Evolutionary conservation across 805 yeast species (phyloP), one percentile per base, ranked within the genome.

Genomic region (Saccharomycopsis sp.): DNA sequence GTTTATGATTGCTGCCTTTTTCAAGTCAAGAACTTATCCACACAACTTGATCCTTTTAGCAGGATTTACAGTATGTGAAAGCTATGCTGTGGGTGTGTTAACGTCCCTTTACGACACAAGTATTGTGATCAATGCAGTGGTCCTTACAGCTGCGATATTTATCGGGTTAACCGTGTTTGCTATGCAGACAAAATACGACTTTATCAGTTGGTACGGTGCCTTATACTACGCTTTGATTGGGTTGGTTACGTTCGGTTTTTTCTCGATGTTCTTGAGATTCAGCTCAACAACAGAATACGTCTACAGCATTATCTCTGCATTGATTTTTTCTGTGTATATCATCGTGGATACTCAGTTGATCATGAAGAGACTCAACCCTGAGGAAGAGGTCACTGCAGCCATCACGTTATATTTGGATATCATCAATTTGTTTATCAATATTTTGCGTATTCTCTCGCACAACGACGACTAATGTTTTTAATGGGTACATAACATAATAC

Each of bases 301-400:
- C 2, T 89, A 87, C 72, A 81, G 91, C 34, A 81, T 83, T 61
- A 67, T 85, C 50, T 96, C 94, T 23, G 94, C 95, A 2, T 65
- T 85, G 48, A 71, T 90, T 1, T 90, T 90, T 71, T 75, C 85
- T 14, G 80, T 83, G 2, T 89, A 85, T 67, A 78, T 91, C 59
- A 71, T 90, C 54, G 81, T 89, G 51, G 97, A 90, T 69, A 90
- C 96, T 20, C 96, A 90, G 70, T 69, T 82, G 64, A 81, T 90
- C 57, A 79, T 90, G 82, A 83, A 85, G 67, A 83, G 81, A 57
- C 82, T 77, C 64, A 85, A 84, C 65, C 84, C 90, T 50, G 97
- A 90, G 64, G 96, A 91, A 64, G 96, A 89, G 66, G 79, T 90
- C n/a, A 79, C 82, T 46, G 92, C 95, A 54, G 82, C 92, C 15